Conservation (phyloP, 2,329 filamentous ascomycete genomes). For the Talaromyces islandicus region DNA sequence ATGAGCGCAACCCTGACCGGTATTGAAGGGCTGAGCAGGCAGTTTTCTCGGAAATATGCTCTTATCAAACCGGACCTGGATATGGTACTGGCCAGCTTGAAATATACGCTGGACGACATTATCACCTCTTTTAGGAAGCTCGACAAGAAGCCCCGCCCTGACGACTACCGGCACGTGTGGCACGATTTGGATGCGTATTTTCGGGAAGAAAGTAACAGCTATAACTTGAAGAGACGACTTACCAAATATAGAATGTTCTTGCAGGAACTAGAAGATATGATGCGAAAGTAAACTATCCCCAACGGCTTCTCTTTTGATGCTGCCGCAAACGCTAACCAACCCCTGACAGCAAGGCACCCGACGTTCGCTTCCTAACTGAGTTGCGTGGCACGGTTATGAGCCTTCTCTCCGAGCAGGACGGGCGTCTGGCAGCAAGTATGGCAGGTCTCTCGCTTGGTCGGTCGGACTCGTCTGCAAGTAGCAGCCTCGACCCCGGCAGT, state of each 20-base stretch:
- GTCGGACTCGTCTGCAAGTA: conserved; percentile 19
- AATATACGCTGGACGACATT: conserved; percentile 47
- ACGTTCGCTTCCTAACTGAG: conserved; percentile 19
- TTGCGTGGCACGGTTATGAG: conserved; percentile 20
- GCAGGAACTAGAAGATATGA: conserved; percentile 36
- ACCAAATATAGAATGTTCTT: conserved; percentile 47
- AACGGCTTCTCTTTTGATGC: not conserved
- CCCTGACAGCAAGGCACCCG: conserved; percentile 20
- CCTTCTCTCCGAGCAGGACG: conserved; percentile 25
- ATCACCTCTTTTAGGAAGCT: conserved; percentile 39
- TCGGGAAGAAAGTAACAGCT: conserved; percentile 38
- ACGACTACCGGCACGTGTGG: conserved; percentile 47
- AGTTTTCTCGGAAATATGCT: conserved; percentile 31
- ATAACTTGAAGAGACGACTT: conserved; percentile 42
- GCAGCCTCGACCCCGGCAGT: conserved; percentile 20
- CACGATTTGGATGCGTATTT: conserved; percentile 43
- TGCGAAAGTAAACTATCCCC: conserved; percentile 40
- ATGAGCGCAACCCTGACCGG: conserved; percentile 47
- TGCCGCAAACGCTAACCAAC: conserved; percentile 9
- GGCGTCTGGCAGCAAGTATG: conserved; percentile 21
- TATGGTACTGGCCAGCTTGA: conserved; percentile 44
- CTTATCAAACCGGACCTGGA: conserved; percentile 44
- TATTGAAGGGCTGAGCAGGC: conserved; percentile 40
- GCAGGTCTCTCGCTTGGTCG: conserved; percentile 20
- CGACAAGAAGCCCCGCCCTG: conserved; percentile 24